These are phyloP conservation scores for Nannochloris sp. DNA, from an alignment of 139 green algal species.

Conservation along the genomic window DNA sequence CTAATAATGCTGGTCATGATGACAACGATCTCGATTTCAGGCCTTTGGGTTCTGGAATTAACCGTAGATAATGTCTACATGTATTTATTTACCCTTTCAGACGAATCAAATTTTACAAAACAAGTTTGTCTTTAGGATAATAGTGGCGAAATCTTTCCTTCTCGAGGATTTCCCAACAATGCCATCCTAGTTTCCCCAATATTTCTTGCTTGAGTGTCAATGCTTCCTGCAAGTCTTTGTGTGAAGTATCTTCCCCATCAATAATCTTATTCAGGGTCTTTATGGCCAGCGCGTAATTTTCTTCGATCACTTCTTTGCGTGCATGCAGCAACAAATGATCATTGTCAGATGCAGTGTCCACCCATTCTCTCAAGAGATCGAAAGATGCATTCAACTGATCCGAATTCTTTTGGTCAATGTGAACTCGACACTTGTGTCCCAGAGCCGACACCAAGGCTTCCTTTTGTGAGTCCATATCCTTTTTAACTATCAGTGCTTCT, in stretches of 20 bases:
- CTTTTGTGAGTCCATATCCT: constrained; percentile 47
- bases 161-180: constrained; percentile 44
- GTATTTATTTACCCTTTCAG: background rate
- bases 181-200: constrained; percentile 43
- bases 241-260: constrained; percentile 26
- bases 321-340: constrained; percentile 52
- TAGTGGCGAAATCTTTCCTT: constrained; percentile 17
- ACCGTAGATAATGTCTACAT: background rate
- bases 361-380: constrained; percentile 53
- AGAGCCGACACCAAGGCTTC: constrained; percentile 60
- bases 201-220: constrained; percentile 33
- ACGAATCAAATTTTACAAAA: constrained; percentile 34
- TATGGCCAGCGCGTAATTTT: constrained; percentile 27
- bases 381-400: background rate
- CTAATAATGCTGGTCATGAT: too few species aligned
- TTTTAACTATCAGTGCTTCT: constrained; percentile 24
- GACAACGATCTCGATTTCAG: background rate
- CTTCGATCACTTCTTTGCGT: constrained; percentile 32
- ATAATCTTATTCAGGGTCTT: constrained; percentile 31
- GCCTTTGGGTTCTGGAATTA: constrained; percentile 1
- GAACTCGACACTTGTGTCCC: constrained; percentile 29
- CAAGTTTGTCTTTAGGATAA: constrained; percentile 39
- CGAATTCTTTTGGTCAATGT: constrained; percentile 31
- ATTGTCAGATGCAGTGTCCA: constrained; percentile 41
- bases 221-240: constrained; percentile 24